phyloP scores from a whole-genome alignment of 1,139 yeast species.

The Kodamaea sp. region DNA sequence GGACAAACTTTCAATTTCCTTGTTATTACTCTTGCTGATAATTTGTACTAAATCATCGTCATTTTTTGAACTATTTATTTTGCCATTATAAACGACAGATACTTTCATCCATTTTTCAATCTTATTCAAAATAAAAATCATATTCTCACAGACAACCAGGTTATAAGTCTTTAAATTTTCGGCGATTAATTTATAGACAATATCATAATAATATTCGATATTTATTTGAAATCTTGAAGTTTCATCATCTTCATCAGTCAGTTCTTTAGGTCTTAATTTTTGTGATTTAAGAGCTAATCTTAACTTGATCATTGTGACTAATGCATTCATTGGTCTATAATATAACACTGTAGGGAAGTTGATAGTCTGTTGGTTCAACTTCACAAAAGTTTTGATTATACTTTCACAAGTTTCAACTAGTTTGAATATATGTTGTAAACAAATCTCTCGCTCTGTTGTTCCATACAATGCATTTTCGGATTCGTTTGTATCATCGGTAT shows the following conservation, averaged over 20 bases:
- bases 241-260: conserved; percentile 4
- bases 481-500: not conserved
- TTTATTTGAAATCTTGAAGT: conserved; percentile 23
- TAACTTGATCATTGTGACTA: conserved; percentile 45
- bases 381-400: conserved; percentile 43
- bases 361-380: conserved; percentile 33
- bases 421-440: conserved; percentile 35
- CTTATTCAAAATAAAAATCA: conserved; percentile 41
- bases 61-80: conserved; percentile 2
- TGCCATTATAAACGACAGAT: conserved; percentile 24
- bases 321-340: conserved; percentile 54
- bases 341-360: conserved; percentile 52
- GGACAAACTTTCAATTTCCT: conserved; percentile 43
- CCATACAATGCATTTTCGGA: conserved; percentile 1
- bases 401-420: conserved; percentile 43
- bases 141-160: conserved; percentile 39
- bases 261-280: conserved; percentile 19
- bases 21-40: conserved; percentile 42
- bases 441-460: conserved; percentile 13
- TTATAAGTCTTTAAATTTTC: conserved; percentile 22
- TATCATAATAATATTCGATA: conserved; percentile 34
- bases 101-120: conserved; percentile 48
- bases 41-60: conserved; percentile 33
- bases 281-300: conserved; percentile 42
- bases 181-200: conserved; percentile 24